Evolutionary conservation across 108 stramenopile species (phyloP).

Genomic region (Conticribra weissflogii): DNA sequence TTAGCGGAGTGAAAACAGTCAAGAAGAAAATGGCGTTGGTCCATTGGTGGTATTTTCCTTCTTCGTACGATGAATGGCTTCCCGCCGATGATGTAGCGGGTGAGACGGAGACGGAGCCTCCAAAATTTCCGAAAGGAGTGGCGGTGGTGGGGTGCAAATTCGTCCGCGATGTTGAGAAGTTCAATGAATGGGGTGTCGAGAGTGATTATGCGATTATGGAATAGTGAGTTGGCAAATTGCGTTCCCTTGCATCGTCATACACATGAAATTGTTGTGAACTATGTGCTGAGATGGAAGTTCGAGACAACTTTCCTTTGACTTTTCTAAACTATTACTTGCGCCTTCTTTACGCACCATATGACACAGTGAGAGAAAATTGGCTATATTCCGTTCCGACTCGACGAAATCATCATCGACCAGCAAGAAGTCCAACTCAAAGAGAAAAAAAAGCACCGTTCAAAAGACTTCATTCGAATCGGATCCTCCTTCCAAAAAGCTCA

Average conservation of each 20-base stretch:
- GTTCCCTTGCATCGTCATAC: no score
- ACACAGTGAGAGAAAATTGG: slow-evolving; percentile 35
- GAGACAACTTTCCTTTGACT: no score
- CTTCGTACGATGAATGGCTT: slow-evolving; percentile 57
- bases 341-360: no score
- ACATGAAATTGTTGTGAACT: no score
- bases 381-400: slow-evolving; percentile 6
- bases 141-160: slow-evolving; percentile 52
- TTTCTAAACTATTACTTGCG: no score
- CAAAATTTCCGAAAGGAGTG: slow-evolving; percentile 16
- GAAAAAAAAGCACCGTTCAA: neutral
- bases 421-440: slow-evolving; percentile 12
- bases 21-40: slow-evolving; percentile 37
- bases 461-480: neutral
- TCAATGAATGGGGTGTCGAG: slow-evolving; percentile 56
- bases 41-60: slow-evolving; percentile 56
- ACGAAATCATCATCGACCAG: neutral
- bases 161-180: slow-evolving; percentile 49
- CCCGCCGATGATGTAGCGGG: slow-evolving; percentile 37
- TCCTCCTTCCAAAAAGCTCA: slow-evolving; percentile 8
- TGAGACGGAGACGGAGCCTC: slow-evolving; percentile 8
- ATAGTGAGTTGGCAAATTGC: slow-evolving; percentile 39
- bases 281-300: no score
- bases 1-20: neutral
- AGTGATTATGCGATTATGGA: slow-evolving; percentile 49